Evolutionary conservation across 768 basidiomycete genomes (phyloP).

Genomic region (Psilocybe cubensis): DNA sequence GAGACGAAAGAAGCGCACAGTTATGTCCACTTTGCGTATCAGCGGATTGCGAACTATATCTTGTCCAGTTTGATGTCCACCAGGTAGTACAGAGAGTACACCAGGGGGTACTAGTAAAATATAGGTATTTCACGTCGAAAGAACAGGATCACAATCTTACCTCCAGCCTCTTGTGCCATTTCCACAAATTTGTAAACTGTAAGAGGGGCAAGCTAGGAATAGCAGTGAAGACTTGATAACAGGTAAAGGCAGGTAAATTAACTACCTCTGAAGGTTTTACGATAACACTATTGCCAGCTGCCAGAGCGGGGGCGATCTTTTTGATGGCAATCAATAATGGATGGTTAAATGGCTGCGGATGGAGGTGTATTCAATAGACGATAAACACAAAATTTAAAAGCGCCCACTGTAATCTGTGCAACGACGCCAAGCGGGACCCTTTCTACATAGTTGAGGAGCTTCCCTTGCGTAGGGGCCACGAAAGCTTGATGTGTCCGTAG

Average conservation of each 20-base stretch:
- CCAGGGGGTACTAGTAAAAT: conserved; percentile 70
- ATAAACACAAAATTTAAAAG: background rate
- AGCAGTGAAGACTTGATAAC: background rate
- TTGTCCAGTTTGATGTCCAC: conserved; percentile 64
- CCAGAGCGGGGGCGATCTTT: conserved; percentile 85
- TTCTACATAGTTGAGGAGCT: conserved; percentile 77
- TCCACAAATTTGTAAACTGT: conserved; percentile 78
- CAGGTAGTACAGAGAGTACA: conserved; percentile 77
- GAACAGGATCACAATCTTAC: conserved; percentile 35
- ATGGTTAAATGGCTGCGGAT: conserved; percentile 80
- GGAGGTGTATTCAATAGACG: background rate
- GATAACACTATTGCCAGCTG: conserved; percentile 83
- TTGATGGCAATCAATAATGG: conserved; percentile 88
- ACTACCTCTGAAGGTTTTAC: conserved; percentile 81
- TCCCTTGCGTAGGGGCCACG: conserved; percentile 80
- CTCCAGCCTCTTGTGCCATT: conserved; percentile 65
- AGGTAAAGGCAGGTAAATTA: background rate
- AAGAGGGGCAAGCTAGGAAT: conserved; percentile 65
- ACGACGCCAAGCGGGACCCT: conserved; percentile 88
- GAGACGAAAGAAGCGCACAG: conserved; percentile 47
- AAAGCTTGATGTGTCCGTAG: conserved; percentile 71
- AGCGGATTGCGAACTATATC: conserved; percentile 66
- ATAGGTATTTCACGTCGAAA: background rate
- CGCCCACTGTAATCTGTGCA: conserved; percentile 78
- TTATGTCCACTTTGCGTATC: conserved; percentile 83